Evolutionary conservation across 164 flowering plant genomes (phyloP).

Genomic region (Dillenia turbinata): DNA sequence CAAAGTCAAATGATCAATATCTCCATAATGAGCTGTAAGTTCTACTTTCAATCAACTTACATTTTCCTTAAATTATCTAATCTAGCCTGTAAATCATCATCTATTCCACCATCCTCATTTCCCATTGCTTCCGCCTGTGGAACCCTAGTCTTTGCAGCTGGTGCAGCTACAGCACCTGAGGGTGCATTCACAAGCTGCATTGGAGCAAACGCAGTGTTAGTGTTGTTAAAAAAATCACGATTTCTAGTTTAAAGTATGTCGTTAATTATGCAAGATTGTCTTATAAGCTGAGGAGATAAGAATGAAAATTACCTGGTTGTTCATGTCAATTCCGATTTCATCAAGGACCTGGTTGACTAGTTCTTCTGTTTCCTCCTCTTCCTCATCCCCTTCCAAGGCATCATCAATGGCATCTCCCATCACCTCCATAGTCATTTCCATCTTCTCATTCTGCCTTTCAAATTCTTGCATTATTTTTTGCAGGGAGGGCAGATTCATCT

Average conservation of each 20-base stretch:
- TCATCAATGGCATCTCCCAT: conserved; percentile 91
- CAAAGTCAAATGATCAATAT: not conserved
- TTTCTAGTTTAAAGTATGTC: not conserved
- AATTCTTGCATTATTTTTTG: conserved; percentile 86
- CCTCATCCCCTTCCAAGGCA: conserved; percentile 89
- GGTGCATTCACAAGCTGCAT: conserved; percentile 78
- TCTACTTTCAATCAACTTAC: conserved; percentile 21
- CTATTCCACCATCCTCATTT: conserved; percentile 56
- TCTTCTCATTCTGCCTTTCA: conserved; percentile 83
- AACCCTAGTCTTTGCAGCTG: conserved; percentile 52
- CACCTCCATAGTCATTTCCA: conserved; percentile 80
- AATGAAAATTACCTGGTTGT: conserved; percentile 46
- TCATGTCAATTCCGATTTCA: conserved; percentile 75
- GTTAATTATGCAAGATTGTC: not conserved
- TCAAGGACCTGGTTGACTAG: conserved; percentile 81
- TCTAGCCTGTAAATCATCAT: conserved; percentile 71
- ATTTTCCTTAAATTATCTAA: conserved; percentile 73
- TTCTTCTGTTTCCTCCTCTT: conserved; percentile 85
- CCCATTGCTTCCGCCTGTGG: conserved; percentile 59
- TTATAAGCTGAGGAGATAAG: not conserved
- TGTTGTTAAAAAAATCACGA: not conserved
- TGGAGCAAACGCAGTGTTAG: not conserved
- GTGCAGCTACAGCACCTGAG: conserved; percentile 55
- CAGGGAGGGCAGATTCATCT: conserved; percentile 78
- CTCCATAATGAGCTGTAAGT: no score